Percentiles rank a stretch among this genome's conserved stretches.
These are phyloP conservation scores for Chlamydomonas sphaeroides DNA, from an alignment of 139 green algal species.

Conservation along the genomic window DNA sequence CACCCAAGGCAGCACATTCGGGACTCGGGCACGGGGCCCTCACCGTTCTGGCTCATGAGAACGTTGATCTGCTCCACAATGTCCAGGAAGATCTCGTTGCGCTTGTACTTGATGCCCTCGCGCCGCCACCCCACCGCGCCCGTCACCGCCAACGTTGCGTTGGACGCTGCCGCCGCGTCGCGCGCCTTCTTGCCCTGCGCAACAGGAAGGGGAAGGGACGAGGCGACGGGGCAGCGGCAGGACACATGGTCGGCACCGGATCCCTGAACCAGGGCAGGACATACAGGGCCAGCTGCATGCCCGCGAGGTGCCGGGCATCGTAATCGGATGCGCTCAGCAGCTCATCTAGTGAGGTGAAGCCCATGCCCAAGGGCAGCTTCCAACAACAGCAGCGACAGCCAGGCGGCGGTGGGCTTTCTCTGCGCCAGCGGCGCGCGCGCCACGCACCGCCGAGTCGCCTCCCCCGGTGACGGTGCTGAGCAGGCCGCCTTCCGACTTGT, in stretches of 20 bases:
- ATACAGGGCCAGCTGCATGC: no score
- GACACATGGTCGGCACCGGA: no score
- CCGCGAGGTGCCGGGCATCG: no score
- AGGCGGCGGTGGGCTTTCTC: no score
- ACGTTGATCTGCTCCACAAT: slow-evolving; percentile 92
- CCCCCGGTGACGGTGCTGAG: neutral
- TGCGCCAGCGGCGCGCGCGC: neutral
- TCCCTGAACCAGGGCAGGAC: no score
- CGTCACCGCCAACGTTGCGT: slow-evolving; percentile 92
- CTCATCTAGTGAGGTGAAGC: no score
- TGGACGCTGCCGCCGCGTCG: slow-evolving; percentile 43
- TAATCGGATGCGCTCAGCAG: no score
- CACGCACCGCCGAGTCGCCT: slow-evolving; percentile 5
- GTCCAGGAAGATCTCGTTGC: slow-evolving; percentile 97
- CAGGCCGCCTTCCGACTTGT: slow-evolving; percentile 39
- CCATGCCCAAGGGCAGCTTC: no score
- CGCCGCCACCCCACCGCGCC: slow-evolving; percentile 91
- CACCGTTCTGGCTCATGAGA: slow-evolving; percentile 76
- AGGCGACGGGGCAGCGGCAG: neutral
- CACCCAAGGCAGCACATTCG: no score
- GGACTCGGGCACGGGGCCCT: no score
- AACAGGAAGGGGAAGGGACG: no score
- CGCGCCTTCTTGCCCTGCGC: slow-evolving; percentile 13
- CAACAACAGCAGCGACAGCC: no score
- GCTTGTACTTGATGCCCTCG: slow-evolving; percentile 94